Evolutionary conservation across 352 stramenopile species (phyloP).

Genomic region (Pythium sukuiense): DNA sequence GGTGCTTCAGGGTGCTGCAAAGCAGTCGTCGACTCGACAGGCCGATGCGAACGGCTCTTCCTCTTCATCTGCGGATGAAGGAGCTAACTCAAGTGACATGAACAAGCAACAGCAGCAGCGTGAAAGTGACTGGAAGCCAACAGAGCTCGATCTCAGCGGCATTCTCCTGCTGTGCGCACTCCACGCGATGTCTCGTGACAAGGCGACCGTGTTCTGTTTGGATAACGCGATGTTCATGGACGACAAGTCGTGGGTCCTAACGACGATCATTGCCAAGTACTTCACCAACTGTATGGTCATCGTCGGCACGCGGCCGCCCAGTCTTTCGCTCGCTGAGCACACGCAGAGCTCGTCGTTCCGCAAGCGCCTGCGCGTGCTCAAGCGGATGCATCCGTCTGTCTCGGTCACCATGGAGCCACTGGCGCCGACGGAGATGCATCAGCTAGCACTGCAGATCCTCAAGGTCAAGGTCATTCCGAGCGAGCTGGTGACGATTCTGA

Average conservation of each 20-base stretch:
- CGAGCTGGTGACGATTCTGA: slow-evolving; percentile 64
- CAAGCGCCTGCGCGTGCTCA: slow-evolving; percentile 73
- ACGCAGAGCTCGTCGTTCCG: slow-evolving; percentile 77
- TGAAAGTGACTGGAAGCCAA: slow-evolving; percentile 60
- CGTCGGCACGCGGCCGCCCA: slow-evolving; percentile 68
- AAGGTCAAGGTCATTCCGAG: slow-evolving; percentile 55
- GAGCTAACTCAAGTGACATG: not conserved
- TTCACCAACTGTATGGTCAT: slow-evolving; percentile 86
- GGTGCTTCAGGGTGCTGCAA: not conserved
- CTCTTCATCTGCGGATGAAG: slow-evolving; percentile 16
- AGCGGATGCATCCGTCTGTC: slow-evolving; percentile 58
- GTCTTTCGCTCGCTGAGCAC: slow-evolving; percentile 58
- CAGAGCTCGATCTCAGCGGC: slow-evolving; percentile 66
- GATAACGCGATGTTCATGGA: slow-evolving; percentile 90
- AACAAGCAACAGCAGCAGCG: slow-evolving; percentile 32
- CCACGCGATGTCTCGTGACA: slow-evolving; percentile 72
- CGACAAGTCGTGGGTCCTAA: slow-evolving; percentile 81
- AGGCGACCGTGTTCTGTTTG: slow-evolving; percentile 71
- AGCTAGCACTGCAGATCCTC: slow-evolving; percentile 64
- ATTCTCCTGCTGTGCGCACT: slow-evolving; percentile 78
- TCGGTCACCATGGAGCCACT: slow-evolving; percentile 55
- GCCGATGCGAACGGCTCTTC: not conserved
- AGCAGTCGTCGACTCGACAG: not conserved
- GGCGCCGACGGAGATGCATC: slow-evolving; percentile 50
- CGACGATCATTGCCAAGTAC: slow-evolving; percentile 81